Evolutionary conservation across 2,329 filamentous ascomycete species (phyloP).

Genomic region (Penicillium sp.): DNA sequence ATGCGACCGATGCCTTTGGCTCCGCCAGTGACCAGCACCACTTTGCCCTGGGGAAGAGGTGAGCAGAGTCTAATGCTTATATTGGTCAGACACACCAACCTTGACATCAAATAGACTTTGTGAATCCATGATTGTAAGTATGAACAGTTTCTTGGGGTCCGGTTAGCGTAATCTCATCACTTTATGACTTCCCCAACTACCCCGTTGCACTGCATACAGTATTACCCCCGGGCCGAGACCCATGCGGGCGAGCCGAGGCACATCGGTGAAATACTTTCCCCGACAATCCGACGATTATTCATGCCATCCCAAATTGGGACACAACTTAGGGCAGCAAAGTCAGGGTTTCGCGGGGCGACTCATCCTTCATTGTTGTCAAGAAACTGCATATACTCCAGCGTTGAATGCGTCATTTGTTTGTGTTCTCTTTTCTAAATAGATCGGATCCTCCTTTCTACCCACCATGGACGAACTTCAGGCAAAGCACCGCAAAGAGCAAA

Average conservation of each 20-base stretch:
- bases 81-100: slow-evolving; percentile 39
- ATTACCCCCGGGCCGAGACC: slow-evolving; percentile 16
- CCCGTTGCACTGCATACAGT: slow-evolving; percentile 14
- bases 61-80: slow-evolving; percentile 31
- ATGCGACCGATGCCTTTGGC: slow-evolving; percentile 55
- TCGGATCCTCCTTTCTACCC: not conserved
- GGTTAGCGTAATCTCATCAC: slow-evolving; percentile 2
- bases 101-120: slow-evolving; percentile 60
- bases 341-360: slow-evolving; percentile 33
- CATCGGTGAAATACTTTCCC: slow-evolving; percentile 7
- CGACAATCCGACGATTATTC: slow-evolving; percentile 5
- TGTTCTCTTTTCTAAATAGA: not conserved
- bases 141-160: not conserved
- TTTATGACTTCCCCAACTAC: slow-evolving; percentile 11
- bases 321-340: slow-evolving; percentile 26
- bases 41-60: slow-evolving; percentile 35
- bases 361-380: not conserved
- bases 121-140: slow-evolving; percentile 50
- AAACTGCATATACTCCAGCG: slow-evolving; percentile 6
- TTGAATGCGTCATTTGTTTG: not conserved
- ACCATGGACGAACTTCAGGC: slow-evolving; percentile 74
- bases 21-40: slow-evolving; percentile 53
- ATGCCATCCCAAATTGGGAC: slow-evolving; percentile 21
- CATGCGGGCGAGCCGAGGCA: slow-evolving; percentile 31
- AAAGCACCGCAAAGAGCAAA: slow-evolving; percentile 83